phyloP scores from a whole-genome alignment of 2,329 filamentous ascomycete genomes.

The Fusarium decemcellulare region DNA sequence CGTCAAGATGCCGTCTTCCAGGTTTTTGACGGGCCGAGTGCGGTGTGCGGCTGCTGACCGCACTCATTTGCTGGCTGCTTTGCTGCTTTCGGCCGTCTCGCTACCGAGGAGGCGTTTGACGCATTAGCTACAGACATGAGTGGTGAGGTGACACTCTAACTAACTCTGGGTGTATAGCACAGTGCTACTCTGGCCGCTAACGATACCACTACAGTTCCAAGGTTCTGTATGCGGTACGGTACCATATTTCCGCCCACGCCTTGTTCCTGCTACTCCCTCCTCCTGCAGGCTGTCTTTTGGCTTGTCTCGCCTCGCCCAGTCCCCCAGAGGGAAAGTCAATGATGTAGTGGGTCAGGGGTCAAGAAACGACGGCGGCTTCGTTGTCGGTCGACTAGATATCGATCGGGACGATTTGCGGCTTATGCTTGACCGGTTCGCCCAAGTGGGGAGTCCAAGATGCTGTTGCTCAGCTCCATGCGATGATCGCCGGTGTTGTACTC shows the following conservation, averaged over 20 bases:
- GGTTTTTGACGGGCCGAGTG: background rate
- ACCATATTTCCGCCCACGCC: background rate
- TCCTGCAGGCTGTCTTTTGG: slow-evolving; percentile 18
- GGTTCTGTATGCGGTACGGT: no score
- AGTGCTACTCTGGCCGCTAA: background rate
- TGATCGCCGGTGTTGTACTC: slow-evolving; percentile 33
- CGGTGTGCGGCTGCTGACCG: slow-evolving; percentile 26
- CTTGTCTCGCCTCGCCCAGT: slow-evolving; percentile 9
- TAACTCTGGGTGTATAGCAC: background rate
- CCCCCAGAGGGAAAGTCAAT: slow-evolving; percentile 32
- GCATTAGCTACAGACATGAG: background rate
- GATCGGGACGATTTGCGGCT: slow-evolving; percentile 26
- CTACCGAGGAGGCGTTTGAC: background rate
- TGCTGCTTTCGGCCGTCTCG: slow-evolving; percentile 11
- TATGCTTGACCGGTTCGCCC: slow-evolving; percentile 13
- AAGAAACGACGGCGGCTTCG: slow-evolving; percentile 39
- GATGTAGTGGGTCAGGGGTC: slow-evolving; percentile 46
- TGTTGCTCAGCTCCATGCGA: slow-evolving; percentile 31
- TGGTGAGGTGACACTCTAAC: slow-evolving; percentile 15
- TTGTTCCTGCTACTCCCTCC: slow-evolving; percentile 7
- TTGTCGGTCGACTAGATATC: slow-evolving; percentile 24
- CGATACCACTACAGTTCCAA: no score
- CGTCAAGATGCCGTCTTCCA: background rate
- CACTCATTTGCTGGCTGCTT: slow-evolving; percentile 12
- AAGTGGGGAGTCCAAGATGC: slow-evolving; percentile 34